phyloP scores from a whole-genome alignment of 495 filamentous ascomycete species.

The Articulospora tetracladia region DNA sequence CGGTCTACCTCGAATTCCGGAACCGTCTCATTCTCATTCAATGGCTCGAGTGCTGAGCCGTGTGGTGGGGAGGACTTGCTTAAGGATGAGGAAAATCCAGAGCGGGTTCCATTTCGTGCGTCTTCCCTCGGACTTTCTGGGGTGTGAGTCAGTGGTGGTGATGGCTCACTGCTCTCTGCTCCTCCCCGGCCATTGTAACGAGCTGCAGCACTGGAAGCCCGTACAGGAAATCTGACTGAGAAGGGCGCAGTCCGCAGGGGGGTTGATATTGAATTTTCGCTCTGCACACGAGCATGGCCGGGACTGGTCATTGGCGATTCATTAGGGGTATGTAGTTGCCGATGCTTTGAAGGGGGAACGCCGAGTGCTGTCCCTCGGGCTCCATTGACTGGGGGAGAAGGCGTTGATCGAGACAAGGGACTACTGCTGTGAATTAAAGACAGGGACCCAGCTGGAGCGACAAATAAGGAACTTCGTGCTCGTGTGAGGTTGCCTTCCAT shows the following conservation, averaged over 20 bases:
- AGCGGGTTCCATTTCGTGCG: not conserved
- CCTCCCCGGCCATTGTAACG: slow-evolving; percentile 14
- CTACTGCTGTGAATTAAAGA: slow-evolving; percentile 34
- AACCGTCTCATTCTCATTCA: slow-evolving; percentile 31
- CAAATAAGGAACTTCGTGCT: slow-evolving; percentile 67
- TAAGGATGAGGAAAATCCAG: slow-evolving; percentile 12
- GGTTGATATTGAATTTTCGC: slow-evolving; percentile 52
- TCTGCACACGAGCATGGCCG: slow-evolving; percentile 52
- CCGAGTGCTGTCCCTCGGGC: slow-evolving; percentile 16
- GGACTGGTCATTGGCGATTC: slow-evolving; percentile 31
- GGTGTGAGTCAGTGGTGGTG: slow-evolving; percentile 8
- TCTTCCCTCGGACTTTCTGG: slow-evolving; percentile 9
- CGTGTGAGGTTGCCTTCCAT: slow-evolving; percentile 88
- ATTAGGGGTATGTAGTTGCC: slow-evolving; percentile 27
- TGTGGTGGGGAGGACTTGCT: slow-evolving; percentile 14
- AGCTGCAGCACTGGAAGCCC: slow-evolving; percentile 20
- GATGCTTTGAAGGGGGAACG: slow-evolving; percentile 30
- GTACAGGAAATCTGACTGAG: slow-evolving; percentile 13
- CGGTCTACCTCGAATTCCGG: slow-evolving; percentile 20
- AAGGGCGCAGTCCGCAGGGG: slow-evolving; percentile 26
- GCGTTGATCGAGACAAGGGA: slow-evolving; percentile 27
- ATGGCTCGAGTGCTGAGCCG: slow-evolving; percentile 25
- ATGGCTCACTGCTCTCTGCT: slow-evolving; percentile 4
- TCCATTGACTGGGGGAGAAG: slow-evolving; percentile 22
- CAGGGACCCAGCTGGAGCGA: slow-evolving; percentile 54